These are phyloP conservation scores for Wickerhamomyces bovis DNA, from an alignment of 805 yeast genomes.

Conservation along the genomic window DNA sequence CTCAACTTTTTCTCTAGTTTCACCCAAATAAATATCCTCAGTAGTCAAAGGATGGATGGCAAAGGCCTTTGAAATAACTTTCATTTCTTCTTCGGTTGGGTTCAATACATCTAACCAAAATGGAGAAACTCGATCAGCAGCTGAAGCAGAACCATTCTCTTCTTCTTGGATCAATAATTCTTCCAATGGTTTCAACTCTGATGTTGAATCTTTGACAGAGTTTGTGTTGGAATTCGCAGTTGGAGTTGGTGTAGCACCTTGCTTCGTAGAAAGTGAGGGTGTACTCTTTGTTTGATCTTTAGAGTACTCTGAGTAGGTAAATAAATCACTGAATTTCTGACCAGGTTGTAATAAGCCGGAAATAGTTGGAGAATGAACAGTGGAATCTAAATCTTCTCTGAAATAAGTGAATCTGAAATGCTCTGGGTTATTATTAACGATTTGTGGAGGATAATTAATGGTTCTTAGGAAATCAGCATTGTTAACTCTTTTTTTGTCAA, in stretches of 20 bases:
- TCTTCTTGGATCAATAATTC: not conserved
- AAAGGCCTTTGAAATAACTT: constrained; percentile 80
- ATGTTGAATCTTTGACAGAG: constrained; percentile 7
- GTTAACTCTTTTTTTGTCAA: constrained; percentile 42
- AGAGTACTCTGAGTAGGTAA: constrained; percentile 37
- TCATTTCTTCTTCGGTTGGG: constrained; percentile 97
- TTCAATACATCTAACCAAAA: constrained; percentile 92
- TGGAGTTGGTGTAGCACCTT: not conserved
- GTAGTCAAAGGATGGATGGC: constrained; percentile 96
- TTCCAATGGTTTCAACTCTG: constrained; percentile 4
- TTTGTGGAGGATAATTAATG: constrained; percentile 37
- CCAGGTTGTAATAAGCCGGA: constrained; percentile 70
- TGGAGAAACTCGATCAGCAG: constrained; percentile 42
- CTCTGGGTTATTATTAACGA: constrained; percentile 40
- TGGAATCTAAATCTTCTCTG: constrained; percentile 82
- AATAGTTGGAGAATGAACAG: constrained; percentile 83
- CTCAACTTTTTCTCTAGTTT: constrained; percentile 93
- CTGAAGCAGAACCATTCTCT: constrained; percentile 6
- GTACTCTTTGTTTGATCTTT: constrained; percentile 3
- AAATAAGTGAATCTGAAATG: constrained; percentile 85
- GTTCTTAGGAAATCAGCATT: constrained; percentile 20
- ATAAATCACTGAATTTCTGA: constrained; percentile 56
- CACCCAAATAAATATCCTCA: constrained; percentile 90
- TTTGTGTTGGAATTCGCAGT: constrained; percentile 10
- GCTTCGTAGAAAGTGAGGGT: not conserved